phyloP scores from a whole-genome alignment of 345 rosid species.

The Barbarea vulgaris region DNA sequence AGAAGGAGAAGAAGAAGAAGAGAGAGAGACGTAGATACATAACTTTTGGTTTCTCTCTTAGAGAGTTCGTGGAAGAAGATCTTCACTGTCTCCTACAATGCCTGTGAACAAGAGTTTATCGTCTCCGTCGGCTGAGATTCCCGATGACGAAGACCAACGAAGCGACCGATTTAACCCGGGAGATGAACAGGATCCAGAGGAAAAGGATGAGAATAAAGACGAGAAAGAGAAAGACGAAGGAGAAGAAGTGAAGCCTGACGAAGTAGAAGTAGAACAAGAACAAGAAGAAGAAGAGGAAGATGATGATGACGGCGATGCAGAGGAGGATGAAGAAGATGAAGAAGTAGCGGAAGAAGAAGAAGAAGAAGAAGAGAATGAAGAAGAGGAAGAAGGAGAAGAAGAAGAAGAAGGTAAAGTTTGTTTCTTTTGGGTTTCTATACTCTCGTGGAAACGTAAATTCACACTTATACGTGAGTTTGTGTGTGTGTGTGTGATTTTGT shows the following conservation, averaged over 20 bases:
- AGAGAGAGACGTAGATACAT: conserved; percentile 3
- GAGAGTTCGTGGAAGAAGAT: conserved; percentile 16
- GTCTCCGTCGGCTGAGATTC: conserved; percentile 51
- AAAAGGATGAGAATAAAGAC: background rate
- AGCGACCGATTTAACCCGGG: conserved; percentile 24
- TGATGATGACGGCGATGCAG: background rate
- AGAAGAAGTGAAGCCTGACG: conserved; percentile 34
- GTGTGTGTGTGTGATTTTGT: conserved; percentile 21
- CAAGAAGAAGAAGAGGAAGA: background rate
- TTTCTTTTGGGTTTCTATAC: conserved; percentile 1
- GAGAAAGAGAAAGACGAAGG: conserved; percentile 9
- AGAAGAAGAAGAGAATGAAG: conserved; percentile 17
- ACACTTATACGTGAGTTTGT: conserved; percentile 28
- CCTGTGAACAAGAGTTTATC: conserved; percentile 63
- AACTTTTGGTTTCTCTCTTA: background rate
- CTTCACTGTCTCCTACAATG: conserved; percentile 48
- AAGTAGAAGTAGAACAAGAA: background rate
- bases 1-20: background rate
- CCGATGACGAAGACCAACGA: conserved; percentile 41
- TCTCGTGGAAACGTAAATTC: conserved; percentile 12
- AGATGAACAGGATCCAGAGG: conserved; percentile 22
- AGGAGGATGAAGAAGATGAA: background rate
- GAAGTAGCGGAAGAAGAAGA: background rate
- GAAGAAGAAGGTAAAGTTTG: conserved; percentile 43
- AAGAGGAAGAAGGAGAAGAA: conserved; percentile 27